phyloP scores from a whole-genome alignment of 1,284 basidiomycete genomes.

The Melampsora occidentalis region DNA sequence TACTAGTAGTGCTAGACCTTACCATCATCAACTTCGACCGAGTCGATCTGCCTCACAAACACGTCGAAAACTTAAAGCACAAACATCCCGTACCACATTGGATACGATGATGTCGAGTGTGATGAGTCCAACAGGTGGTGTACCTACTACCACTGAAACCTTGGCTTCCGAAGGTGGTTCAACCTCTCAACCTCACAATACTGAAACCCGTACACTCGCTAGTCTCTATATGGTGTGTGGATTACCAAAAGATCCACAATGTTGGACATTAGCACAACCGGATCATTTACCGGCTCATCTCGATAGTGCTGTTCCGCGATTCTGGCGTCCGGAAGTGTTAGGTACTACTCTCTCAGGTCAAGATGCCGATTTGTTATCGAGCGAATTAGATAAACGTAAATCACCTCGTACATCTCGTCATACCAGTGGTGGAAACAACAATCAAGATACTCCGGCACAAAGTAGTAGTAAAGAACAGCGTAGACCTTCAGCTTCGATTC shows the following conservation, averaged over 20 bases:
- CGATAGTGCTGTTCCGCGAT: conserved; percentile 81
- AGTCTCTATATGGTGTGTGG: conserved; percentile 59
- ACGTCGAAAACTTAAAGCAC: neutral
- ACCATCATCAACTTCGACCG: no score
- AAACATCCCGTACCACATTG: neutral
- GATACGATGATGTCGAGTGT: neutral
- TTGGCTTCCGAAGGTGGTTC: neutral
- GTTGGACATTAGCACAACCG: conserved; percentile 87
- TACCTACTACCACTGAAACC: neutral
- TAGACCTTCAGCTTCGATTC: neutral
- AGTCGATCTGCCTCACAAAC: neutral
- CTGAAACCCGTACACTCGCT: conserved; percentile 52
- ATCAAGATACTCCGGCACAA: neutral
- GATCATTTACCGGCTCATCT: conserved; percentile 80
- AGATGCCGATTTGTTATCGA: conserved; percentile 45
- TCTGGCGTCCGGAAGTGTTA: conserved; percentile 91
- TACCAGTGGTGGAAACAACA: neutral
- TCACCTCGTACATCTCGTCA: conserved; percentile 49
- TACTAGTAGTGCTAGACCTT: no score
- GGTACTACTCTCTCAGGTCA: conserved; percentile 67
- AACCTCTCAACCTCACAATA: neutral
- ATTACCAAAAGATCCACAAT: conserved; percentile 56
- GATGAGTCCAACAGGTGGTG: neutral
- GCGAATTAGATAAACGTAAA: conserved; percentile 56
- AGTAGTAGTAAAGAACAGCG: conserved; percentile 57